Percentiles rank a stretch among this genome's conserved stretches.
Evolutionary conservation across 768 basidiomycete species (phyloP).

Genomic region (Russula ochroleuca): DNA sequence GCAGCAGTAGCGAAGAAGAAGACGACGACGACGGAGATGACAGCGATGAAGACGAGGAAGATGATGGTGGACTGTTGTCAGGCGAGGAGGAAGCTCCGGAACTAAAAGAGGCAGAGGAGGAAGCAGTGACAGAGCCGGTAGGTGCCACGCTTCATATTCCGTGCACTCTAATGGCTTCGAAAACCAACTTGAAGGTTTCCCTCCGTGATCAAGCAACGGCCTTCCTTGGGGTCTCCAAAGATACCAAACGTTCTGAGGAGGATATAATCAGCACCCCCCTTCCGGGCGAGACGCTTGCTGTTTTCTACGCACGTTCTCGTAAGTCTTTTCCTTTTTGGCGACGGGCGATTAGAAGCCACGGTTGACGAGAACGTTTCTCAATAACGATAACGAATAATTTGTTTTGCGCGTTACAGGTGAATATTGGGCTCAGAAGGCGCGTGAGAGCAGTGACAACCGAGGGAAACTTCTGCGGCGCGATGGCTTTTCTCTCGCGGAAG

Average conservation of each 20-base stretch:
- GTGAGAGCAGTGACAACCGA: conserved; percentile 52
- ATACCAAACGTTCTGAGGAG: conserved; percentile 56
- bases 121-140: conserved; percentile 28
- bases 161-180: conserved; percentile 15
- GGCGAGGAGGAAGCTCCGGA: conserved; percentile 33
- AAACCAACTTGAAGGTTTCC: conserved; percentile 31
- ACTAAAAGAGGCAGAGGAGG: conserved; percentile 30
- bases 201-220: conserved; percentile 43
- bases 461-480: conserved; percentile 77
- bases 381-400: not conserved
- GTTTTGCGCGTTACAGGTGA: conserved; percentile 44
- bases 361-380: not conserved
- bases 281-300: conserved; percentile 78
- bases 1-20: conserved; percentile 58
- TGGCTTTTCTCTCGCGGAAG: conserved; percentile 72
- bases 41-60: conserved; percentile 35
- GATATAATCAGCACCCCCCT: conserved; percentile 74
- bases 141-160: conserved; percentile 9
- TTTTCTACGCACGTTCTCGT: conserved; percentile 81
- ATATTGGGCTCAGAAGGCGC: conserved; percentile 76
- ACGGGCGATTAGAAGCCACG: not conserved
- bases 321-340: conserved; percentile 33
- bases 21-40: conserved; percentile 55
- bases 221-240: conserved; percentile 64
- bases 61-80: conserved; percentile 33